A percentile compares a stretch with the other conserved stretches of the same genome.
phyloP scores from a whole-genome alignment of 805 yeast species.

The Saturnispora quitensis region DNA sequence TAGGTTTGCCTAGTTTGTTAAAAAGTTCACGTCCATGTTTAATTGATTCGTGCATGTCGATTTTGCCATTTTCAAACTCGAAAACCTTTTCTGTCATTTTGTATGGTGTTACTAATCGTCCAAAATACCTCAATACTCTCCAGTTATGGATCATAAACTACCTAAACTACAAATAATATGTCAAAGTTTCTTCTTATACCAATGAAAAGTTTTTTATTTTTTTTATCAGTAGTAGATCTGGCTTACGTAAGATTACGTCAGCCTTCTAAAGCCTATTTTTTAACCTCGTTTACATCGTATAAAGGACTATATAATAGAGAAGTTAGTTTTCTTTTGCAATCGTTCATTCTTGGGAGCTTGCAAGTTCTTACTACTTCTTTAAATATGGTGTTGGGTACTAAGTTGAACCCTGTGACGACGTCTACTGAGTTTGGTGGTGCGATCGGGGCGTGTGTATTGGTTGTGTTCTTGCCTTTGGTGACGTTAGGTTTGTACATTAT shows the following conservation, averaged over 20 bases:
- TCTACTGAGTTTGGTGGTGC: constrained; percentile 72
- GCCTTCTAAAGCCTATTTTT: neutral
- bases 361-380: neutral
- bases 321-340: neutral
- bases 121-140: neutral
- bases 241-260: neutral
- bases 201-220: neutral
- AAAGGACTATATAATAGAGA: neutral
- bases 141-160: neutral
- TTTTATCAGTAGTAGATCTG: neutral
- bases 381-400: constrained; percentile 6
- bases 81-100: neutral
- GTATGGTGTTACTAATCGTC: neutral
- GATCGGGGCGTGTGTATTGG: constrained; percentile 59
- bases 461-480: constrained; percentile 59
- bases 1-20: constrained; percentile 63
- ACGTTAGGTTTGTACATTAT: constrained; percentile 50
- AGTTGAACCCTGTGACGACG: constrained; percentile 61
- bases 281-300: neutral
- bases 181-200: neutral
- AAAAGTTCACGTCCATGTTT: constrained; percentile 58
- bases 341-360: neutral
- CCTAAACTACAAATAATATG: neutral
- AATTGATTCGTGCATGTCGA: constrained; percentile 8
- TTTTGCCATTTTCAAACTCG: constrained; percentile 16